phyloP scores from a whole-genome alignment of 805 yeast species.

The Candida saitoana region DNA sequence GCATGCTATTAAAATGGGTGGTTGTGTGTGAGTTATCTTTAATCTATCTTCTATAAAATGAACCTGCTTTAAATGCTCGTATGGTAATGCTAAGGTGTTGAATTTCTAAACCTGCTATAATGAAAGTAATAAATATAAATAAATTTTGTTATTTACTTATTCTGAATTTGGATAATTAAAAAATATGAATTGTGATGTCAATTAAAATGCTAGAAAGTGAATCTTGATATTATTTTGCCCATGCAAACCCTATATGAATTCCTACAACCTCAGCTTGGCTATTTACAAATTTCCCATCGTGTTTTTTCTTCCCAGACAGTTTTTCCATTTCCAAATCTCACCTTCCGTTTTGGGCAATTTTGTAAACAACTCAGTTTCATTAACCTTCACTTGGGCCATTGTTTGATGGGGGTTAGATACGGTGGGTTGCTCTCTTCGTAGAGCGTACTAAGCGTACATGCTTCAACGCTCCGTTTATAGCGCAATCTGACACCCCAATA shows the following conservation, averaged over 20 bases:
- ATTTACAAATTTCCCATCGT: constrained; percentile 5
- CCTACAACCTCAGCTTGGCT: neutral
- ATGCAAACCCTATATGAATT: neutral
- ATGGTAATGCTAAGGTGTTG: too few species aligned
- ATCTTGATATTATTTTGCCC: neutral
- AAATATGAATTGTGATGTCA: neutral
- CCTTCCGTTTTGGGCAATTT: neutral
- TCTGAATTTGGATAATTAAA: neutral
- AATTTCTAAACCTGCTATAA: too few species aligned
- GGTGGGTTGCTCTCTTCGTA: neutral
- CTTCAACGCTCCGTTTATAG: neutral
- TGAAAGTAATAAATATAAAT: neutral
- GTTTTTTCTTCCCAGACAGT: neutral
- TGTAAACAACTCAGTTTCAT: constrained; percentile 3
- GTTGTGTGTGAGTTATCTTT: too few species aligned
- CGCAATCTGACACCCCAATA: neutral
- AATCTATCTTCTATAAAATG: too few species aligned
- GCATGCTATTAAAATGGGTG: constrained; percentile 5
- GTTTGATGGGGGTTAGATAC: neutral
- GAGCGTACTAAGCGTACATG: neutral
- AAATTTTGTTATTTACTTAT: constrained; percentile 1
- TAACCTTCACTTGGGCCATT: neutral
- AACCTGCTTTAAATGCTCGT: too few species aligned
- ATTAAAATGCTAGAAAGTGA: neutral
- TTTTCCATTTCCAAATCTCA: neutral